These are phyloP conservation scores for Penicillium crystallinum DNA, from an alignment of 495 filamentous ascomycete species.

Conservation along the genomic window DNA sequence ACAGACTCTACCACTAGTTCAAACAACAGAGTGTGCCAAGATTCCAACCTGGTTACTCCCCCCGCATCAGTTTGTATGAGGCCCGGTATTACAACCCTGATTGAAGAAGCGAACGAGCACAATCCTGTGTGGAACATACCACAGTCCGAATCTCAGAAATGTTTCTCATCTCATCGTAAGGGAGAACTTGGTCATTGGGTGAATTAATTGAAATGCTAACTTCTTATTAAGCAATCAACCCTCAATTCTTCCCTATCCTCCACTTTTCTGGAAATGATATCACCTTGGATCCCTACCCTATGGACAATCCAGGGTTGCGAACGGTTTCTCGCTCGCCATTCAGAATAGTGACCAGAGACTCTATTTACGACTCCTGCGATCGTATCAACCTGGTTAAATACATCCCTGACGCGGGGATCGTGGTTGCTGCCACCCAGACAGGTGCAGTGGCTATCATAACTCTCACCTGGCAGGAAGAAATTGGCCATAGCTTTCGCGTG, in stretches of 20 bases:
- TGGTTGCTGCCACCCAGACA: conserved; percentile 65
- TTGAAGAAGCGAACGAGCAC: conserved; percentile 18
- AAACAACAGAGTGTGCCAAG: neutral
- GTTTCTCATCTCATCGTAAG: conserved; percentile 13
- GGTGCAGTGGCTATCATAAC: conserved; percentile 73
- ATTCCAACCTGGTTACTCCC: neutral
- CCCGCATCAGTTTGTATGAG: neutral
- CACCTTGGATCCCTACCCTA: conserved; percentile 47
- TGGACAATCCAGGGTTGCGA: conserved; percentile 35
- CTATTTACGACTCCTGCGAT: conserved; percentile 44
- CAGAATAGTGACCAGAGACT: conserved; percentile 28
- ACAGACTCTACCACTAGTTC: no score
- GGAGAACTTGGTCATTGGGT: neutral
- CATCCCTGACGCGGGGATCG: conserved; percentile 72
- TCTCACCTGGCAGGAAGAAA: conserved; percentile 49
- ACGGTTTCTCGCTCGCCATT: conserved; percentile 47
- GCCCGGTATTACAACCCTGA: conserved; percentile 6
- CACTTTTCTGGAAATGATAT: conserved; percentile 56
- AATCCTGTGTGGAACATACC: no score
- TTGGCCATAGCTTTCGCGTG: conserved; percentile 44
- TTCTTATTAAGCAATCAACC: conserved; percentile 6
- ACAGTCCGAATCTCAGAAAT: neutral
- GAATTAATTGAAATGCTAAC: neutral
- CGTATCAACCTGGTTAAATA: conserved; percentile 73
- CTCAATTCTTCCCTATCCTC: conserved; percentile 44